Percentiles rank a stretch among this genome's conserved stretches.
Conservation (phyloP, 768 basidiomycete species). For the Kwoniella botswanensis region DNA sequence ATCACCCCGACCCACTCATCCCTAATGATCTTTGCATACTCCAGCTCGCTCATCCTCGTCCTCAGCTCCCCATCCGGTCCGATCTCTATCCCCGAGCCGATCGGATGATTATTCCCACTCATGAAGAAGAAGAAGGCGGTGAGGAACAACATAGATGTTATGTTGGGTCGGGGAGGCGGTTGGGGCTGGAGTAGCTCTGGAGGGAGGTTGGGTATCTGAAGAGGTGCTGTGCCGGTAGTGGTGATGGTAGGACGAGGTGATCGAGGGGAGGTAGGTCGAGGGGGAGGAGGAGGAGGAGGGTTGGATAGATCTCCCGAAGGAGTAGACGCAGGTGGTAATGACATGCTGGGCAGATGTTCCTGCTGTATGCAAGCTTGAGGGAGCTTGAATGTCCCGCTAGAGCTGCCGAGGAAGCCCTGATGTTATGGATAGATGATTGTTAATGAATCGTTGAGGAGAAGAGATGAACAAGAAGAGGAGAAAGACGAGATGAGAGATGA, state of each 20-base stretch:
- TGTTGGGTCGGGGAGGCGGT: constrained; percentile 43
- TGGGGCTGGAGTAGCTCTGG: constrained; percentile 21
- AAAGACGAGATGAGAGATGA: not conserved
- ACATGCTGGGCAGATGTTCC: not conserved
- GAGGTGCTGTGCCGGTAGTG: constrained; percentile 8
- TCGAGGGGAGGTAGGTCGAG: constrained; percentile 16
- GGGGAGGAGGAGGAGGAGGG: constrained; percentile 3
- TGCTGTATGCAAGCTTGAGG: not conserved
- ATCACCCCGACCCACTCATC: constrained; percentile 44
- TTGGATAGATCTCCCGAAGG: not conserved
- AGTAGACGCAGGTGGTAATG: not conserved
- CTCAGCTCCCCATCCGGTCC: constrained; percentile 46
- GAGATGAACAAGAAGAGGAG: not conserved
- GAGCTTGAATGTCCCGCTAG: not conserved
- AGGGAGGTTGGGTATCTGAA: constrained; percentile 6
- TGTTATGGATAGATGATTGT: not conserved
- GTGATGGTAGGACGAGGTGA: constrained; percentile 17
- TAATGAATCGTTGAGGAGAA: not conserved
- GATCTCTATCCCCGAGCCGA: constrained; percentile 25
- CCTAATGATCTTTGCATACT: constrained; percentile 30
- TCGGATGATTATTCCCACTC: constrained; percentile 38
- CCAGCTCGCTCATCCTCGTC: constrained; percentile 40
- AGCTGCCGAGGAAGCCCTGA: not conserved
- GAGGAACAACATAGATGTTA: constrained; percentile 54
- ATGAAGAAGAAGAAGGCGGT: constrained; percentile 57